Base-by-base conservation (phyloP, 2,329 filamentous ascomycete species). In the Didymella segeticola region DNA sequence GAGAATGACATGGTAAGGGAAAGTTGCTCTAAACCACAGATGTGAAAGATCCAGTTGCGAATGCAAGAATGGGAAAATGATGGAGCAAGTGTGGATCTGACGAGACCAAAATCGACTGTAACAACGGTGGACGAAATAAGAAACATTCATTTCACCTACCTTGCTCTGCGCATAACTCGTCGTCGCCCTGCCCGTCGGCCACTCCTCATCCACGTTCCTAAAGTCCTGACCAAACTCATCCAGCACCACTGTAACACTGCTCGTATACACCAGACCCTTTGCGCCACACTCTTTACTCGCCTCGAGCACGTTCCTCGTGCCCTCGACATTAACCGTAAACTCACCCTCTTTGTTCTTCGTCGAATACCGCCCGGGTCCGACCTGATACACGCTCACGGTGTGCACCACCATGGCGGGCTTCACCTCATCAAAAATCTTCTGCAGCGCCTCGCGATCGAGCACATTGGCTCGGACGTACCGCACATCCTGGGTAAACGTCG, bases 101-200 rank as follows among this genome's bases (percentile, higher is more conserved):
- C 33, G 7, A 15, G 33, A 20, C 3, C 17, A 4, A 11, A 6
- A 19, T 20, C 11, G 4, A 23, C 11, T 5, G 11, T 10, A 12
- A 15, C 4, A n/a, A 29, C 27, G 27, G 5, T 5, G 25, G 27
- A 12, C 3, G 10, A n/a, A n/a, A n/a, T n/a, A n/a, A n/a, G 26
- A 11, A 15, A 22, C n/a, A 11, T 19, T 10, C 15, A 53, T 48
- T 26, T 53, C 43, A 43, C 68, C 52, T 62, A 89, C 90, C 85
- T 97, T 98, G 12, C 91, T 96, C 77, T 93, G 88, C 25, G 92
- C 92, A 76, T 98, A 98, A 76, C 93, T 88, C 62, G 86, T 77
- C 55, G 83, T 83, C 26, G 90, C 90, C 39, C 86, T 82, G 46
- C 95, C 87, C 43, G 89, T 82, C 23, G 91, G 91, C 82, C 89